These are phyloP conservation scores for Candida sp. DNA, from an alignment of 1,139 yeast species.

Conservation along the genomic window DNA sequence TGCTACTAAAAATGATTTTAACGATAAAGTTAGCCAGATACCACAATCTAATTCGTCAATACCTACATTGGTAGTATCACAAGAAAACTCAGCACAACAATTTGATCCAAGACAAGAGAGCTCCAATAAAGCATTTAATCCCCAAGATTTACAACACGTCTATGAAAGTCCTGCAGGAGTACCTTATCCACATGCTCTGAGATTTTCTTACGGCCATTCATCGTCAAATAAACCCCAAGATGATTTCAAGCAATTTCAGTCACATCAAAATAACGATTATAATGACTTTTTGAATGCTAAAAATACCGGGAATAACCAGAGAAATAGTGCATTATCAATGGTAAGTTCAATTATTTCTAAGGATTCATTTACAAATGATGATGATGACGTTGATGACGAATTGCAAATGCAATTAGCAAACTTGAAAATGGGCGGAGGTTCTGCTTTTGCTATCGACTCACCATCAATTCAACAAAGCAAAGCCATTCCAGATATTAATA, in stretches of 20 bases:
- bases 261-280: slow-evolving; percentile 22
- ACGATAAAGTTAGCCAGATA: too few species aligned
- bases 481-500: not conserved
- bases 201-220: slow-evolving; percentile 1
- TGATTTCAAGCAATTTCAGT: slow-evolving; percentile 5
- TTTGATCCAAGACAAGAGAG: slow-evolving; percentile 2
- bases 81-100: not conserved
- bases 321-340: slow-evolving; percentile 39
- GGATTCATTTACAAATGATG: slow-evolving; percentile 32
- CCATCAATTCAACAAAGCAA: slow-evolving; percentile 1
- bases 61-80: not conserved
- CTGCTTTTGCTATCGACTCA: not conserved
- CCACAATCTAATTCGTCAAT: not conserved
- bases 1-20: too few species aligned
- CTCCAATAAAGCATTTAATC: not conserved
- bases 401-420: slow-evolving; percentile 37
- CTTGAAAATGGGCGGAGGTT: slow-evolving; percentile 28
- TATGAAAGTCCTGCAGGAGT: slow-evolving; percentile 2
- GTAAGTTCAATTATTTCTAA: slow-evolving; percentile 44
- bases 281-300: slow-evolving; percentile 22
- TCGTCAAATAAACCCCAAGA: slow-evolving; percentile 1
- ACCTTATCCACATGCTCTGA: slow-evolving; percentile 1
- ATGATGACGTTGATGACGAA: slow-evolving; percentile 35
- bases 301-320: slow-evolving; percentile 5
- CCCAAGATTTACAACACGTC: slow-evolving; percentile 4